Evolutionary conservation across 345 rosid genomes (phyloP), one percentile per base, ranked within the genome.

Genomic region (Ailanthus altissimus): DNA sequence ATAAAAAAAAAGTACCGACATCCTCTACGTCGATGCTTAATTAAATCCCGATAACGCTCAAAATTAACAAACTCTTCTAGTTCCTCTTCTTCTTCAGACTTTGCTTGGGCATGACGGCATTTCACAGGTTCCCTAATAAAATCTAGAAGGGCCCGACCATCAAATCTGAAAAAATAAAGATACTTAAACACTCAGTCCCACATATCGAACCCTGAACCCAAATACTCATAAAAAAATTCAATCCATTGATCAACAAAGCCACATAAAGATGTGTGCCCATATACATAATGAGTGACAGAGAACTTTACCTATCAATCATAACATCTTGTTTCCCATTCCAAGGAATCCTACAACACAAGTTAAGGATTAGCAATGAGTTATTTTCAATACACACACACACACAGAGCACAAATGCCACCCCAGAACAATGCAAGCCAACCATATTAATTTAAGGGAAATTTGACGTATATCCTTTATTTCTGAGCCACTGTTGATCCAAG

Each of bases 1-100:
- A 78, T 25, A 43, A 54, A 56, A 86, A 84, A 83, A 88, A 90
- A 93, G 92, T 93, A 93, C 99, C 97, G 97, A 94, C 99, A 97
- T 97, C 99, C 99, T 97, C 97, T 91, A 85, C 97, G 97, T 45
- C 93, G 99, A 87, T 89, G 99, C 93, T 94, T 96, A 96, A 96
- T 89, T 88, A 96, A 90, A 92, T 96, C 99, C 92, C 98, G 97
- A 84, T 92, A 97, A 85, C 97, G 97, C 99, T 97, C 98, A 90
- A 97, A 97, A 92, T 86, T 97, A 88, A 97, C 99, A 94, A 97
- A 94, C 97, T 97, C 99, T 81, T 96, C 99, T 40, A 97, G 80
- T 88, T 97, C 98, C 83, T 94, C 95, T 74, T 92, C 99, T 75
- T 97, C 97, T 75, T 91, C 98, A 0, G 98, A 83, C 83, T 88